phyloP scores from a whole-genome alignment of 306 rosid genomes.

The Arachis hypogaea region DNA sequence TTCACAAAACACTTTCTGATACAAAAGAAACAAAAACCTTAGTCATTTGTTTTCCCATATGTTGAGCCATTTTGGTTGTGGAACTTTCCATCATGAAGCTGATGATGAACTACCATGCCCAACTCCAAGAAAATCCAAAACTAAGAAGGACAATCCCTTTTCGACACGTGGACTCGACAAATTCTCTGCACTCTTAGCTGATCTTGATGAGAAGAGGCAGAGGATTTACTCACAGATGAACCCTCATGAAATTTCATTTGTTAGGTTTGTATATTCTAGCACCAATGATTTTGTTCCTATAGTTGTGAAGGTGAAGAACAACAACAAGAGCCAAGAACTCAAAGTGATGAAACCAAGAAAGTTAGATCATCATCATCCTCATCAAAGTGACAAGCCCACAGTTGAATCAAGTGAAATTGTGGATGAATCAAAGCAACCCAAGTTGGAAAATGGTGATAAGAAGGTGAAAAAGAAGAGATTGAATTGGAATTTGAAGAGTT shows the following conservation, averaged over 20 bases:
- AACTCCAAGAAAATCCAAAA: conserved; percentile 46
- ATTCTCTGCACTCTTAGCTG: conserved; percentile 76
- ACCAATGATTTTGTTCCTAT: conserved; percentile 76
- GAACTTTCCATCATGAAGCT: conserved; percentile 45
- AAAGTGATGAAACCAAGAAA: conserved; percentile 35
- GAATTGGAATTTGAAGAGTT: conserved; percentile 30
- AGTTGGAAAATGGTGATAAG: neutral
- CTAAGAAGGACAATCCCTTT: conserved; percentile 61
- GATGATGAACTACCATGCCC: conserved; percentile 36
- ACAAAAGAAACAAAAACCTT: conserved; percentile 13
- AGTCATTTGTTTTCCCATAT: conserved; percentile 29
- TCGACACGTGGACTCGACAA: conserved; percentile 81
- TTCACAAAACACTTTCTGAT: neutral
- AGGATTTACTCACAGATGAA: conserved; percentile 62
- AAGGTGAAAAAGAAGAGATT: conserved; percentile 32
- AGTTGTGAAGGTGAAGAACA: conserved; percentile 67
- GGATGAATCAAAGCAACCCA: conserved; percentile 38
- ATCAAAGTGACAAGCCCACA: conserved; percentile 20
- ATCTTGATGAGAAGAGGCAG: conserved; percentile 77
- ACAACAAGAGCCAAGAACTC: conserved; percentile 48
- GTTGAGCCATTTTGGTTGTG: conserved; percentile 64
- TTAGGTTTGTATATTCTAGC: conserved; percentile 69
- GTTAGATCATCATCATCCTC: neutral
- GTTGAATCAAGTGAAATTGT: conserved; percentile 16
- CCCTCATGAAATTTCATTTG: conserved; percentile 60